Conservation (phyloP, 2,329 filamentous ascomycete genomes). For the Pestalotiopsis sp. region DNA sequence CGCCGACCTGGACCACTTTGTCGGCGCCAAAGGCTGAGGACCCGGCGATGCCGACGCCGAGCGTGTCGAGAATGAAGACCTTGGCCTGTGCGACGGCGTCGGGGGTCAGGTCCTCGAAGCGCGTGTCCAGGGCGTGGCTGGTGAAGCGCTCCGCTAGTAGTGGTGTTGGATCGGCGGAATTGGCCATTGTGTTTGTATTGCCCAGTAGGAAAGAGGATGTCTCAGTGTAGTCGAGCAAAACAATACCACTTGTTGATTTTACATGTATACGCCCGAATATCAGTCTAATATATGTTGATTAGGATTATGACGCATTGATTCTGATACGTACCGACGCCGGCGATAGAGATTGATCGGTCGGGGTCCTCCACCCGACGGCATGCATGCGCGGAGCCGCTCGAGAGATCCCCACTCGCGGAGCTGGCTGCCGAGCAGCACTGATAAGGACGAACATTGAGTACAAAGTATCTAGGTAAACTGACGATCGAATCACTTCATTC, state of each 20-base stretch:
- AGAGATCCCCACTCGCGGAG: neutral
- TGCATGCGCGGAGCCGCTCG: neutral
- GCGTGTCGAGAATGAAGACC: conserved; percentile 15
- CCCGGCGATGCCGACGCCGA: conserved; percentile 16
- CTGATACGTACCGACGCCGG: neutral
- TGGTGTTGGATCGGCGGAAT: neutral
- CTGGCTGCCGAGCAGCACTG: neutral
- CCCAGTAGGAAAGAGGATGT: neutral
- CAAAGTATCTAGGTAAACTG: neutral
- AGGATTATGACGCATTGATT: neutral
- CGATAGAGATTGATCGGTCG: neutral
- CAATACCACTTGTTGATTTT: neutral
- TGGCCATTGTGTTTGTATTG: neutral
- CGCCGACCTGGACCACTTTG: conserved; percentile 1
- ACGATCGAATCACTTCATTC: neutral
- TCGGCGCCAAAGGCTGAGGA: conserved; percentile 17
- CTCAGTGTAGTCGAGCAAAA: neutral
- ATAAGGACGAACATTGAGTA: neutral
- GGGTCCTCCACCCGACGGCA: conserved; percentile 3
- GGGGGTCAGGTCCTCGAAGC: conserved; percentile 13
- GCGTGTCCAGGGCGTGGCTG: conserved; percentile 12
- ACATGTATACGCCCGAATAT: neutral
- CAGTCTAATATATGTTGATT: neutral
- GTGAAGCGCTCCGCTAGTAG: conserved; percentile 15
- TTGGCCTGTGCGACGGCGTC: conserved; percentile 17